Percentiles rank a stretch among this genome's conserved stretches.
Conservation (phyloP, 805 yeast species). For the Yamadazyma insecticola region DNA sequence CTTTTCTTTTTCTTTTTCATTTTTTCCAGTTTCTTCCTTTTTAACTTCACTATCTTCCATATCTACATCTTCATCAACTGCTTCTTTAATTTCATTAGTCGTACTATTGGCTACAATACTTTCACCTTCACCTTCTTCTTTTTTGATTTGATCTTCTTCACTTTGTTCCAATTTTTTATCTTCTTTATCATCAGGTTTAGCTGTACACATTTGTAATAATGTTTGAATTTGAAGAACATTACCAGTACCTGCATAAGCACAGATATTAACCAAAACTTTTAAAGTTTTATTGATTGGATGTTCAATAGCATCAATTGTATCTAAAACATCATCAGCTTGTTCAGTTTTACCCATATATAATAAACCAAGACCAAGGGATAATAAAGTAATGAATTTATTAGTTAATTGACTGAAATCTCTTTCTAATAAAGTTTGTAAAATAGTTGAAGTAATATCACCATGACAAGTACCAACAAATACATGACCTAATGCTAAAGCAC, state of each 20-base stretch:
- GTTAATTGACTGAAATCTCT: constrained; percentile 73
- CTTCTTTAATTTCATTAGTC: constrained; percentile 5
- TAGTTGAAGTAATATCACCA: constrained; percentile 90
- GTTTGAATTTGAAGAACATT: constrained; percentile 93
- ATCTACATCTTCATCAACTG: constrained; percentile 21
- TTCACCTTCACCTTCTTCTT: constrained; percentile 17
- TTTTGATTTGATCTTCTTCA: constrained; percentile 30
- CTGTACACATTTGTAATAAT: constrained; percentile 81
- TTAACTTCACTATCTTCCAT: constrained; percentile 27
- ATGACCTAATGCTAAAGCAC: constrained; percentile 90
- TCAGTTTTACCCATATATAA: constrained; percentile 92
- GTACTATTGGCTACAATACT: constrained; percentile 20
- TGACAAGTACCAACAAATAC: constrained; percentile 94
- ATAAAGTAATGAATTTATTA: constrained; percentile 82
- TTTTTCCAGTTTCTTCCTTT: constrained; percentile 18
- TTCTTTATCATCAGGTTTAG: constrained; percentile 55
- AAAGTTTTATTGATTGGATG: constrained; percentile 89
- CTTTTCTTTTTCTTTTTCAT: constrained; percentile 15
- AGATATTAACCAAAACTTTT: constrained; percentile 83
- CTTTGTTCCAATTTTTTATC: constrained; percentile 55
- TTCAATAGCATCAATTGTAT: constrained; percentile 90
- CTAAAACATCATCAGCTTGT: constrained; percentile 89
- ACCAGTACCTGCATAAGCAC: constrained; percentile 97
- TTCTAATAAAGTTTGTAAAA: constrained; percentile 85
- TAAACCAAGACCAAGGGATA: constrained; percentile 88